Base-by-base conservation (phyloP, 2,329 filamentous ascomycete species). In the Blumeria hordei region DNA sequence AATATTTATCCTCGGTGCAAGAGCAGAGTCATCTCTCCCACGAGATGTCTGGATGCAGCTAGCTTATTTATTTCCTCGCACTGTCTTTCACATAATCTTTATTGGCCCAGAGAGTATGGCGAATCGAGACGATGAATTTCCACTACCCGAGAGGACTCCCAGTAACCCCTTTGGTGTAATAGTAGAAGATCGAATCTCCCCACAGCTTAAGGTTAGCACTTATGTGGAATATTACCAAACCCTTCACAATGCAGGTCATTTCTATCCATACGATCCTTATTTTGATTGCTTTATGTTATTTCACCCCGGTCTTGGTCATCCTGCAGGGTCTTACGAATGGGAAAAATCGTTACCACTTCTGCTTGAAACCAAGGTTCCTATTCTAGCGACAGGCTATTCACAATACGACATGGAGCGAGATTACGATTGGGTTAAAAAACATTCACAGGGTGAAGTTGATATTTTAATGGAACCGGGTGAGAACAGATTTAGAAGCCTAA, bases 221-320 rank as follows among this genome's bases (percentile, higher is more conserved):
- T 94, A 88, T 64, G 90, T 96, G 54, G 92, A 98, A 62, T 95
- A 98, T 71, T 98, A 93, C 71, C 90, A 98, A 69, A 96, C 86
- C 2, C 78, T 98, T 62, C 90, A 98, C 70, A 80, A 88, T 66
- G 85, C 90, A 0, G 83, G 87, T 51, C 77, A 88, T 65, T 98
- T 96, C 70, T 80, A 85, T 56, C 92, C 93, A 0, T 95, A 93
- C 66, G 92, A 98, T 66, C 92, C 92, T 0, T 98, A 98, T 71
- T 94, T 98, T 67, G 92, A 98, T 72, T 92, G 85, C 68, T 94
- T 98, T 65, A 81, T 98, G 64, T 76, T 95, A 54, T 98, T 96
- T 74, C 93, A 98, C 65, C 93, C 93, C 0, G 93, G 93, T 8
- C 76, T 98, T 16, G 93, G 92, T 11, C 92, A 98, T 67, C 88